Evolutionary conservation across 805 yeast species (phyloP).

Genomic region (Kluyveromyces siamensis): DNA sequence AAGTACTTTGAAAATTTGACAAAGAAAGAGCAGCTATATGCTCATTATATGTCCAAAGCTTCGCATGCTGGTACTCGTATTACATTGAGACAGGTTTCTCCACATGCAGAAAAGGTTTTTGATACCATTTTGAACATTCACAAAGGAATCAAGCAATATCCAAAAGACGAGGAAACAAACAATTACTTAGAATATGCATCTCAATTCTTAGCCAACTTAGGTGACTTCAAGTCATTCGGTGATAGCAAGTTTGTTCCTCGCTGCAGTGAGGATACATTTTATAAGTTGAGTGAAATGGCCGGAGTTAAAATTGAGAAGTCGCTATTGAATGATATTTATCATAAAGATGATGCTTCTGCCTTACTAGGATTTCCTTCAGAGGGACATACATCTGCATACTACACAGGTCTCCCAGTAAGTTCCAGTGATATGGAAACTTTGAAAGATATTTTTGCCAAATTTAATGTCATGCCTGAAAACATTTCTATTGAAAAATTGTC

Average conservation of each 20-base stretch:
- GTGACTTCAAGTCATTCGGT: slow-evolving; percentile 81
- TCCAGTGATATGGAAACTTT: slow-evolving; percentile 57
- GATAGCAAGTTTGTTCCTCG: slow-evolving; percentile 79
- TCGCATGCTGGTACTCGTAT: slow-evolving; percentile 78
- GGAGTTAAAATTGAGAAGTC: slow-evolving; percentile 31
- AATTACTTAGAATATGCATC: slow-evolving; percentile 63
- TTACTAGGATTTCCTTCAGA: slow-evolving; percentile 71
- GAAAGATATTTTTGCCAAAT: slow-evolving; percentile 22
- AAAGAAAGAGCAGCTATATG: slow-evolving; percentile 54
- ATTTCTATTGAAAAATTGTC: slow-evolving; percentile 57
- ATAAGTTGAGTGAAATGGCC: slow-evolving; percentile 16
- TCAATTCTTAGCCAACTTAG: slow-evolving; percentile 65
- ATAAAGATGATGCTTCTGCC: slow-evolving; percentile 36
- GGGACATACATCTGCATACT: slow-evolving; percentile 71
- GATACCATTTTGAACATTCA: slow-evolving; percentile 62
- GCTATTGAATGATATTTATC: slow-evolving; percentile 42
- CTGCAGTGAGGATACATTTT: slow-evolving; percentile 40
- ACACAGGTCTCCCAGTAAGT: slow-evolving; percentile 42
- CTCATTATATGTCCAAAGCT: slow-evolving; percentile 77
- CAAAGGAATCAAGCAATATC: slow-evolving; percentile 37
- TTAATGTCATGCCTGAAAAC: slow-evolving; percentile 52
- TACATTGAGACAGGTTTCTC: slow-evolving; percentile 71
- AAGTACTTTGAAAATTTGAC: slow-evolving; percentile 60
- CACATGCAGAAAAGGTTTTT: slow-evolving; percentile 68
- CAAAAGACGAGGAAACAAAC: slow-evolving; percentile 29